Percentiles rank a stretch among this genome's conserved stretches.
Evolutionary conservation across 768 basidiomycete genomes (phyloP).

Genomic region (Lactarius hengduanensis): DNA sequence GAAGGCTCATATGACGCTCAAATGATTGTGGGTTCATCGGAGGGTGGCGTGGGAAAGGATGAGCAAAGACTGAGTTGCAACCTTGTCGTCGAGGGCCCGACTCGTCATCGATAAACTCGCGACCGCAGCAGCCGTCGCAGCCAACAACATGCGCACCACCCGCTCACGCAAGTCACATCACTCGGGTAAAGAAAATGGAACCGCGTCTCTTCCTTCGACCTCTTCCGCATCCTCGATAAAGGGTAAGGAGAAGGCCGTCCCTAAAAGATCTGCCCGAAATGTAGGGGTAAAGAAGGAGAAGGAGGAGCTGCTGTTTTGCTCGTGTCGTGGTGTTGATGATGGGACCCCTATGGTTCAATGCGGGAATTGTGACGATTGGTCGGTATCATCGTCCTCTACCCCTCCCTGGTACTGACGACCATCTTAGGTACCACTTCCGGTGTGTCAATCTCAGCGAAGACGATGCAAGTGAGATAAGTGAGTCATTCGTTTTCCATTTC

Average conservation of each 20-base stretch:
- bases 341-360: constrained; percentile 79
- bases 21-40: background rate
- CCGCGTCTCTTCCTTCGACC: background rate
- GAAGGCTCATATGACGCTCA: background rate
- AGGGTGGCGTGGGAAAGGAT: constrained; percentile 19
- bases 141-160: constrained; percentile 26
- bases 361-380: constrained; percentile 68
- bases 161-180: constrained; percentile 19
- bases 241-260: constrained; percentile 19
- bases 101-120: constrained; percentile 8
- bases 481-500: constrained; percentile 36
- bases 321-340: constrained; percentile 65
- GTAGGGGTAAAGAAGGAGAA: constrained; percentile 23
- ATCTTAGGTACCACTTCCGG: constrained; percentile 70
- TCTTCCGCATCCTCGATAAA: constrained; percentile 9
- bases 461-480: constrained; percentile 73
- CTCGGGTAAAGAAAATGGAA: constrained; percentile 19
- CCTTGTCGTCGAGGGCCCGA: background rate
- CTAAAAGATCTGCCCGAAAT: constrained; percentile 25
- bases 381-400: constrained; percentile 29
- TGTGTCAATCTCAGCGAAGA: constrained; percentile 61
- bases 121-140: constrained; percentile 1
- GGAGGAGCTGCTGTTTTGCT: constrained; percentile 44
- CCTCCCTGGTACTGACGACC: background rate
- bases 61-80: constrained; percentile 14